Conservation (phyloP, 176 grass and related monocot species). For the Oropetium thomaeum region DNA sequence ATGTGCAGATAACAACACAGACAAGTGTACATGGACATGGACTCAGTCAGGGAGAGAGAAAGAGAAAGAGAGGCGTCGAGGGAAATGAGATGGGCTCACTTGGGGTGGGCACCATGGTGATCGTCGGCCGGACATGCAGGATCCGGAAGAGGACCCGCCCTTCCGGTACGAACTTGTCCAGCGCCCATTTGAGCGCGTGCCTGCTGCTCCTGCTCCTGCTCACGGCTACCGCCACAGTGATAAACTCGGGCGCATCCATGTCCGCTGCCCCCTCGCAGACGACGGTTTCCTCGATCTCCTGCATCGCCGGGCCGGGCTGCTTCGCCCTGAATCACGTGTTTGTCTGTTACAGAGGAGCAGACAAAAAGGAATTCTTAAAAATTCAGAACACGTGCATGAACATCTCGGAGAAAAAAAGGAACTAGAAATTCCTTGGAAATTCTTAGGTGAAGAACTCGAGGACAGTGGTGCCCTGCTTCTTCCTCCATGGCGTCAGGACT, state of each 20-base stretch:
- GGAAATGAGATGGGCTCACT: constrained; percentile 42
- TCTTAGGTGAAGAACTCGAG: background rate
- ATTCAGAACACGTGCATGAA: background rate
- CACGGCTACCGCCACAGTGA: constrained; percentile 65
- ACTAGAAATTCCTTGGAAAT: background rate
- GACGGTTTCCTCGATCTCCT: constrained; percentile 52
- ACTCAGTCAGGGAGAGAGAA: background rate
- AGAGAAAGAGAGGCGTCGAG: no score
- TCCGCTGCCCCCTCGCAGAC: constrained; percentile 15
- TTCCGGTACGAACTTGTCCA: constrained; percentile 78
- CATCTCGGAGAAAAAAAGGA: background rate
- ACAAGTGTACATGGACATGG: background rate
- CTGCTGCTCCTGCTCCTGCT: constrained; percentile 58
- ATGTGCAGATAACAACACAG: background rate
- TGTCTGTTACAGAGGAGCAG: constrained; percentile 3
- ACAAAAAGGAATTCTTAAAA: background rate
- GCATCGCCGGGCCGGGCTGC: no score
- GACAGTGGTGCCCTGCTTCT: no score
- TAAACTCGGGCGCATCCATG: constrained; percentile 15
- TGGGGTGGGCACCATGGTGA: constrained; percentile 84
- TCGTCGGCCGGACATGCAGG: constrained; percentile 54
- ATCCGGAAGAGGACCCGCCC: constrained; percentile 66
- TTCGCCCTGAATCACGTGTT: background rate
- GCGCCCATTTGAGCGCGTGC: constrained; percentile 80
- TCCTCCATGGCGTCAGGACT: background rate